phyloP scores from a whole-genome alignment of 2,329 filamentous ascomycete genomes.

The Xylariaceae sp. region DNA sequence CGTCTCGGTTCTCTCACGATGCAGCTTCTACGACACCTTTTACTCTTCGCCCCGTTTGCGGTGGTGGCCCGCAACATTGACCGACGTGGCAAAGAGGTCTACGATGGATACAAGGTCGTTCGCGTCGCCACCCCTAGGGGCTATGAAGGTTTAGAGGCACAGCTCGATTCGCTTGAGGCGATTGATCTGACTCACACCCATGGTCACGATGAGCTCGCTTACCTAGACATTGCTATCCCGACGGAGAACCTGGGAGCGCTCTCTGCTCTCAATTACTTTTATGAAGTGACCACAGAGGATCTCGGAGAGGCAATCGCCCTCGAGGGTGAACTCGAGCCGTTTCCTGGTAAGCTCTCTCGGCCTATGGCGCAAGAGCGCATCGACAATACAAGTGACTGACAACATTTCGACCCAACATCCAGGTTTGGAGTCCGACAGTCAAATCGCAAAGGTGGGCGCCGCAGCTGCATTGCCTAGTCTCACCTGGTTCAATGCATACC shows the following conservation, averaged over 20 bases:
- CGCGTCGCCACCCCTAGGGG: constrained; percentile 43
- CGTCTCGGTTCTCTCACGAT: too few species aligned
- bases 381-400: too few species aligned
- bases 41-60: too few species aligned
- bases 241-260: constrained; percentile 29
- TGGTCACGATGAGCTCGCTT: constrained; percentile 13
- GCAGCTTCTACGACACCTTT: too few species aligned
- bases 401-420: constrained; percentile 12
- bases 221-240: constrained; percentile 32
- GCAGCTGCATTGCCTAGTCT: too few species aligned
- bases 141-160: constrained; percentile 31
- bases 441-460: too few species aligned
- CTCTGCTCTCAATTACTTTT: constrained; percentile 28
- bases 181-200: constrained; percentile 13
- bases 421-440: constrained; percentile 27
- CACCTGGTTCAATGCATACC: constrained; percentile 47
- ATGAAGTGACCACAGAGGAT: constrained; percentile 28
- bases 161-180: constrained; percentile 26
- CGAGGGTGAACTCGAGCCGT: constrained; percentile 15
- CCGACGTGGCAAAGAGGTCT: constrained; percentile 15
- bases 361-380: too few species aligned
- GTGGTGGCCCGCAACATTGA: too few species aligned
- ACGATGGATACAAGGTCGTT: constrained; percentile 43
- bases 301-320: constrained; percentile 28
- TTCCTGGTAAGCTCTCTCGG: too few species aligned